Base-by-base conservation (phyloP, 169 alveolate genomes). In the Besnoitia besnoiti region DNA sequence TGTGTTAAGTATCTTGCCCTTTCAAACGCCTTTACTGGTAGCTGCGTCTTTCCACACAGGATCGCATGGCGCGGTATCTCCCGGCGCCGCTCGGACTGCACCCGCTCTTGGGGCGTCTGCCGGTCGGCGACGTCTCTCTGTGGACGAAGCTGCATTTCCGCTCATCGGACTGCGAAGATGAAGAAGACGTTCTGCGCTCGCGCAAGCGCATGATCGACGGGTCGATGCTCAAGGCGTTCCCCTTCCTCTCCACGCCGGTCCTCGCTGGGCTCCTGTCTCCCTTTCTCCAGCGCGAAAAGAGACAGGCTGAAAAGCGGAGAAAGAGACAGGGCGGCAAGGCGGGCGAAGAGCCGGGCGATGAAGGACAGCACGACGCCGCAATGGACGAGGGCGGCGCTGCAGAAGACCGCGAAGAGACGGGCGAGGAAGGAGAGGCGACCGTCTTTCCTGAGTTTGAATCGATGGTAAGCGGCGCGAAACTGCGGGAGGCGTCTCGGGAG, bases 131-230 rank as follows among this genome's bases (percentile, higher is more conserved):
- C 35, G 87, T 42, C 37, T 40, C 87, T 37, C 50, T 77, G 8
- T 77, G 87, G 87, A 77, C 49, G 39, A 77, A 77, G 59, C 16
- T 8, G 61, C 3, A 7, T 10, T 77, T 77, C 35, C 82, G 82
- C 2, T 73, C 82, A 1, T 7, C 82, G 24, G 61, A 21, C n/a
- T 3, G 3, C 40, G 49, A 39, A 12, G 30, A 30, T 14, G 55
- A 77, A 16, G 87, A 42, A 10, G 8, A 24, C 10, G 59, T 77
- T 30, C 37, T 77, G 37, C 30, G 37, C 7, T 1, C 40, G n/a
- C 87, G 87, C 37, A 77, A 42, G 47, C 55, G 87, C 10, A 37
- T 77, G 87, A n/a, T 77, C 40, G 87, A 77, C 59, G 30, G 21
- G 30, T 30, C 87, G n/a, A 51, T 77, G 40, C 39, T 77, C 39